These are phyloP conservation scores for Centrapalus pauciflorus DNA, from an alignment of 129 eudicot species.

Conservation along the genomic window DNA sequence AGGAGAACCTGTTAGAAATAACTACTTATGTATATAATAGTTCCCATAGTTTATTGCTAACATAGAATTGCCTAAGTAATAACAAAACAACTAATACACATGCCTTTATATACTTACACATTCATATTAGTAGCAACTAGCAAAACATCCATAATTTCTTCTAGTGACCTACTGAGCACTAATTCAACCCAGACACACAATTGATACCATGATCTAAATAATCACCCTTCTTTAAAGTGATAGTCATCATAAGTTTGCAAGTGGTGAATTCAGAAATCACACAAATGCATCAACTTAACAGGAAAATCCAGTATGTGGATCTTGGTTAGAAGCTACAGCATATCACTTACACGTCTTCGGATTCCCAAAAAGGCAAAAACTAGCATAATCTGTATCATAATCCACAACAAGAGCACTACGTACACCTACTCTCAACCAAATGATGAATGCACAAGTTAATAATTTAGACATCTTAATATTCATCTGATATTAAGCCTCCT, in stretches of 20 bases:
- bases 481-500: not conserved
- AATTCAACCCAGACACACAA: too few species aligned
- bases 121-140: too few species aligned
- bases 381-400: not conserved
- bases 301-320: not conserved
- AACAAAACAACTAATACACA: conserved; percentile 4
- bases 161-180: too few species aligned
- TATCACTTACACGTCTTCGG: not conserved
- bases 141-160: too few species aligned
- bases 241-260: too few species aligned
- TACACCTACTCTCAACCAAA: not conserved
- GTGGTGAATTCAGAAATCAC: too few species aligned
- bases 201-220: too few species aligned
- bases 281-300: not conserved
- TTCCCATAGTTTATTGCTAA: not conserved
- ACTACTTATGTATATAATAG: not conserved
- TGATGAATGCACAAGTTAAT: not conserved
- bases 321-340: not conserved
- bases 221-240: too few species aligned
- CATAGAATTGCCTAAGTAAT: not conserved
- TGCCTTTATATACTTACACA: not conserved
- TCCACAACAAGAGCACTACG: not conserved
- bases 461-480: not conserved
- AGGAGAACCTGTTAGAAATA: conserved; percentile 50
- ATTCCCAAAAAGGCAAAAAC: not conserved